Evolutionary conservation across 805 yeast species (phyloP), one percentile per base, ranked within the genome.

Genomic region (Ogataea trehalophila): DNA sequence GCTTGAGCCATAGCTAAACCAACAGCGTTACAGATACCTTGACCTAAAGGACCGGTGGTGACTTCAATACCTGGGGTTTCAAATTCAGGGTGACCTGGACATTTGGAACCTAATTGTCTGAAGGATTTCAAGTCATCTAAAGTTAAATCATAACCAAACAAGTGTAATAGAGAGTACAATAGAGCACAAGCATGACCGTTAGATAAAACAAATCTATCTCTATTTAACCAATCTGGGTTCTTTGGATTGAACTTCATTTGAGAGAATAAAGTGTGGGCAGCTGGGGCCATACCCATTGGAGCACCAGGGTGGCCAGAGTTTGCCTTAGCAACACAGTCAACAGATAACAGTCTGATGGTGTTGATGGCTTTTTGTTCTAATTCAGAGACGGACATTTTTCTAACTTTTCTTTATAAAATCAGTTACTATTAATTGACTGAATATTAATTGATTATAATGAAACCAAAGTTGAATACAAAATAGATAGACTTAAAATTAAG

Each of bases 271-370:
- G 82, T 84, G 71, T 92, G 97, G 53, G 97, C 96, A 51, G 91
- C 84, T 41, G 97, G 96, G 16, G 99, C 97, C 72, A 92, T 75
- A 55, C 98, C 98, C 80, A 92, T 82, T 62, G 98, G 98, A 45
- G 99, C 98, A 75, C 99, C 99, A 47, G 99, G 99, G 75, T 92
- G 99, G 58, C 99, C 99, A 51, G 96, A 85, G 73, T 92, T 86
- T 62, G 97, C 92, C 71, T 81, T 78, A 50, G 84, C 76, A 53
- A 88, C 95, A 56, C 87, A 82, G 69, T 92, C 99, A 46, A 87
- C 87, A 34, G 98, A 82, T 61, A 92, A 79, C 51, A 84, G 72
- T 75, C 97, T 89, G 74, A 92, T 87, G 60, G 98, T 88, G 76
- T 79, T 76, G 71, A 92, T 75, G 49, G 96, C 87, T 67, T 76